phyloP scores from a whole-genome alignment of 371 early-diverging fungal species.

The Saksenaea vasiformis region DNA sequence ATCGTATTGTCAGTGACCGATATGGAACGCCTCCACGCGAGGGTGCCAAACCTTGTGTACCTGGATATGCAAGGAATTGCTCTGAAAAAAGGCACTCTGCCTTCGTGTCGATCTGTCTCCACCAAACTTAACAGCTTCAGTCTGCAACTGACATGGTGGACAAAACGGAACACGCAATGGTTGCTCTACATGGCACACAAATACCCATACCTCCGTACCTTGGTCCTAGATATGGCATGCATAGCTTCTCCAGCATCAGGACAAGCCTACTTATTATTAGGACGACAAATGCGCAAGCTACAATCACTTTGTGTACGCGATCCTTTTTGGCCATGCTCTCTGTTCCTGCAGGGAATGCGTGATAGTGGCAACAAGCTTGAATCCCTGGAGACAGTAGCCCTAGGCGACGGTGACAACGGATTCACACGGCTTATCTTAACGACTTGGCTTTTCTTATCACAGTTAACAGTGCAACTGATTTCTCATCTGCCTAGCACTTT shows the following conservation, averaged over 20 bases:
- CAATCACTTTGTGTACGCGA: neutral
- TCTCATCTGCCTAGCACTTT: neutral
- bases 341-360: neutral
- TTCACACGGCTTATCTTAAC: neutral
- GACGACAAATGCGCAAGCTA: neutral
- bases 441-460: neutral
- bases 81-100: neutral
- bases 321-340: neutral
- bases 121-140: neutral
- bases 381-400: neutral
- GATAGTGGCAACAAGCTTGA: neutral
- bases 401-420: neutral
- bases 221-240: neutral
- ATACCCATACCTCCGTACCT: neutral
- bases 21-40: neutral
- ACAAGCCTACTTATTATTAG: neutral
- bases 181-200: neutral
- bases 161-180: neutral
- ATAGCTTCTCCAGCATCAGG: neutral
- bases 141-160: neutral
- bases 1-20: neutral
- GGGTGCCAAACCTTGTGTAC: neutral
- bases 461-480: neutral
- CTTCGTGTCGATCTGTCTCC: neutral
- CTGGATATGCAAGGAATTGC: neutral